Conservation (phyloP, 31 red algal species). For the Porphyra umbilicalis region DNA sequence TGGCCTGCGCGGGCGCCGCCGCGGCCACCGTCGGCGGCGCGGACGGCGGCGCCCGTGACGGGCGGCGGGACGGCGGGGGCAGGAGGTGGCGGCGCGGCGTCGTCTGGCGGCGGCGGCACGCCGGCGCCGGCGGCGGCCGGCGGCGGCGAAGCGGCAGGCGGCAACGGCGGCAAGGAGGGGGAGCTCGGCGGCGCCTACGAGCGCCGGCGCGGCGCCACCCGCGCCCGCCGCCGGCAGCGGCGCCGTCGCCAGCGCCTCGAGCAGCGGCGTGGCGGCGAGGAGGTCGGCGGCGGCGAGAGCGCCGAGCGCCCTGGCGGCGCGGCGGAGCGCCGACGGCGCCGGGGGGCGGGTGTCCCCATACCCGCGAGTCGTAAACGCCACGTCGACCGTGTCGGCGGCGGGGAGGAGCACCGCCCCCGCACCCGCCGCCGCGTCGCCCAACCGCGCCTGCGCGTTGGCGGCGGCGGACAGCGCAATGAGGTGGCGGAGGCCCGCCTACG, state of each 20-base stretch:
- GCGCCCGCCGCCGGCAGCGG: too few relatives aligned
- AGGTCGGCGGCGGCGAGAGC: not conserved
- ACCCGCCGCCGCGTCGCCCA: not conserved
- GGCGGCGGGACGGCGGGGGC: too few relatives aligned
- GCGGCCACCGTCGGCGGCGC: too few relatives aligned
- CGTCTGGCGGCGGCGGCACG: too few relatives aligned
- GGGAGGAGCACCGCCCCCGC: not conserved
- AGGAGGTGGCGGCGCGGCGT: too few relatives aligned
- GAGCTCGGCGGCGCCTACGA: too few relatives aligned
- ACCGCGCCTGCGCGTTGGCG: not conserved
- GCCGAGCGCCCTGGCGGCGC: not conserved
- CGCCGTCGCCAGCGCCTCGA: not conserved
- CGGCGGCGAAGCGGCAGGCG: too few relatives aligned
- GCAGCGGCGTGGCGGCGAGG: not conserved
- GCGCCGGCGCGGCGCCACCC: too few relatives aligned
- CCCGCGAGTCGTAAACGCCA: not conserved
- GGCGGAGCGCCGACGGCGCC: not conserved
- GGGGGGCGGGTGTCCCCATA: not conserved
- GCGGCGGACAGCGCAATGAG: not conserved
- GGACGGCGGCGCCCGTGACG: too few relatives aligned
- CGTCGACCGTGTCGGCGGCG: not conserved
- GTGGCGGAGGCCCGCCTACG: not conserved
- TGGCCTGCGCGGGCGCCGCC: too few relatives aligned
- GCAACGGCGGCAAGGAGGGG: too few relatives aligned
- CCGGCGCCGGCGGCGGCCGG: too few relatives aligned